Base-by-base conservation (phyloP, 139 green algal genomes). In the Coelastrella sp. region DNA sequence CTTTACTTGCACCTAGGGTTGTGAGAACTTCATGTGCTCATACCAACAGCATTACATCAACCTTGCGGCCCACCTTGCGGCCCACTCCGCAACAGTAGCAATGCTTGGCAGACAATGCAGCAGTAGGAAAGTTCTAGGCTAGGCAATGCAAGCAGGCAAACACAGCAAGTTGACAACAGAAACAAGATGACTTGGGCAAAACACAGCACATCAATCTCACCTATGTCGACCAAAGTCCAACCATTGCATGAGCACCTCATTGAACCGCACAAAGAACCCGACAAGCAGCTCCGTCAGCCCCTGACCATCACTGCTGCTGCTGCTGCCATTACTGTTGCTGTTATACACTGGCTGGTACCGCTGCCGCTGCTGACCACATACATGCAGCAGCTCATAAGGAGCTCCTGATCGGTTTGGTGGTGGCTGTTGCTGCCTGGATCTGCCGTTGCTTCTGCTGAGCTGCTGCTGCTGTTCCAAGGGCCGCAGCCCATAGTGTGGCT, bases 381-480 rank as follows among this genome's bases (percentile, higher is more conserved):
- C n/a, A 61, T 61, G 22, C 60, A 86, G 23, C 60, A 86, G 60
- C 8, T 73, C 16, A 66, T 86, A 86, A 3, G 80, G 80, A 10
- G 80, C 80, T 22, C 22, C 22, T 22, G 58, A 4, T 17, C 57
- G 17, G 79, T 66, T 71, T 65, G 19, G 60, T 66, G 23, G 80
- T 20, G 71, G 79, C 80, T 57, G 60, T 32, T 75, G 60, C 10
- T 61, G 60, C 23, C 22, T 17, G 61, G 7, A 4, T 11, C 4
- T 80, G 7, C 6, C n/a, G 73, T 73, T 66, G 58, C 58, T 73
- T 20, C 14, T 13, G 4, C 6, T 17, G 20, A 19, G 66, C 83
- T 88, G 83, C 68, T 88, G 83, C 56, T 88, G 83, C 81, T 80
- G 83, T 54, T 88, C 83, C 6, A 88, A 60, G 54, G 83, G 66